A percentile compares a stretch with the other conserved stretches of the same genome.
phyloP scores from a whole-genome alignment of 2,329 filamentous ascomycete species.

The Exophiala sp. region DNA sequence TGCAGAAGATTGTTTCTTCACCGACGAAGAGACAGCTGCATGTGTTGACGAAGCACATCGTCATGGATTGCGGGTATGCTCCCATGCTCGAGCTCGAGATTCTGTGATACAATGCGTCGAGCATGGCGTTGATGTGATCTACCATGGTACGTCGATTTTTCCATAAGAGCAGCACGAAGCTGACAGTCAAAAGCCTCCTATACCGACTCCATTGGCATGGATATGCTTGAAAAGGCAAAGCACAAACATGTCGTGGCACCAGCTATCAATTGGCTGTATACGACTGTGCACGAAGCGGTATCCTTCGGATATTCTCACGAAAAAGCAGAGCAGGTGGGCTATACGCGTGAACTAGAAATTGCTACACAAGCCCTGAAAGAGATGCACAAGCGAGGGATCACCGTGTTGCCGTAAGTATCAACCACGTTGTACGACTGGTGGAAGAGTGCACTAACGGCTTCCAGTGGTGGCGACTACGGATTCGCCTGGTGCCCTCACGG shows the following conservation, averaged over 20 bases:
- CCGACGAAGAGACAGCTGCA: slow-evolving; percentile 45
- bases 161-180: too few species aligned
- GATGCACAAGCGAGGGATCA: slow-evolving; percentile 46
- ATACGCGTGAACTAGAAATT: slow-evolving; percentile 41
- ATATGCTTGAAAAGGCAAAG: slow-evolving; percentile 38
- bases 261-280: slow-evolving; percentile 43
- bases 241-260: slow-evolving; percentile 41
- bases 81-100: slow-evolving; percentile 45
- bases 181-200: too few species aligned
- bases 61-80: slow-evolving; percentile 36
- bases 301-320: slow-evolving; percentile 42
- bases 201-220: slow-evolving; percentile 36
- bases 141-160: slow-evolving; percentile 43
- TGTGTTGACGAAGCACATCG: slow-evolving; percentile 48
- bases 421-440: too few species aligned
- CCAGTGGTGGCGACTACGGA: slow-evolving; percentile 39
- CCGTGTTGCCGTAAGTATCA: slow-evolving; percentile 36
- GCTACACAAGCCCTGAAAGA: slow-evolving; percentile 42
- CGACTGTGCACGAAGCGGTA: slow-evolving; percentile 38
- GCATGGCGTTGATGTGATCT: slow-evolving; percentile 48
- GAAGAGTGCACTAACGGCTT: too few species aligned
- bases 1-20: slow-evolving; percentile 47
- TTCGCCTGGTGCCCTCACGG: slow-evolving; percentile 50
- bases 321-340: slow-evolving; percentile 44
- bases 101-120: slow-evolving; percentile 43